Percentiles rank a stretch among this genome's conserved stretches.
Evolutionary conservation across 2,329 filamentous ascomycete species (phyloP).

Genomic region (Colletotrichum gloeosporioides): DNA sequence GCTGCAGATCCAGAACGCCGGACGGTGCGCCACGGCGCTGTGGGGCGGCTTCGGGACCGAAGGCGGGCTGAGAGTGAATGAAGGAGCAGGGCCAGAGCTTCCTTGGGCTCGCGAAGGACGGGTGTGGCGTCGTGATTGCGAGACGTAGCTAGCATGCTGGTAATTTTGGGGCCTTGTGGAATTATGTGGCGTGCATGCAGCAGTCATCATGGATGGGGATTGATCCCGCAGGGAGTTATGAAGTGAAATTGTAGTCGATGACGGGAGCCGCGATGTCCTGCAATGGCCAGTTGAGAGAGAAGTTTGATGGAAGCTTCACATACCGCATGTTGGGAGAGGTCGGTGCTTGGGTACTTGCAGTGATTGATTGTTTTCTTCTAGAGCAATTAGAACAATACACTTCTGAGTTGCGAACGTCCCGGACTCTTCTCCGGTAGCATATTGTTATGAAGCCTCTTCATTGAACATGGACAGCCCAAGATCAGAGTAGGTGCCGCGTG

Average conservation of each 20-base stretch:
- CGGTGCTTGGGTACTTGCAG: not conserved
- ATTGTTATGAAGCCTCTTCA: not conserved
- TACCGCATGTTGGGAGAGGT: not conserved
- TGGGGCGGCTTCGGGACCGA: not conserved
- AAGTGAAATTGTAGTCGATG: not conserved
- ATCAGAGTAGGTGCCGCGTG: not conserved
- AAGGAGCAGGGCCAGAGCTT: not conserved
- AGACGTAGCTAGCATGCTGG: not conserved
- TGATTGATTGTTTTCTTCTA: not conserved
- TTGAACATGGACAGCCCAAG: not conserved
- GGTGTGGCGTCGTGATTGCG: not conserved
- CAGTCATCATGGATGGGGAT: not conserved
- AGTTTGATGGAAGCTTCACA: not conserved
- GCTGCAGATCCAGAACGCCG: not conserved
- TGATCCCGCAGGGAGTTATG: not conserved
- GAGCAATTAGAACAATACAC: not conserved
- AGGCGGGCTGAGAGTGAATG: not conserved
- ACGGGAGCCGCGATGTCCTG: not conserved
- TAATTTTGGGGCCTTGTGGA: not conserved
- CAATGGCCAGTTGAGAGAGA: rapidly evolving
- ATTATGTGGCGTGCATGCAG: not conserved
- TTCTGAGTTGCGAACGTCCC: not conserved
- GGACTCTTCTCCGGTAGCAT: not conserved
- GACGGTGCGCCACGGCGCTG: not conserved
- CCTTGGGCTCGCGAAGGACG: not conserved